phyloP scores from a whole-genome alignment of 345 rosid genomes.

The Durio zibethinus region DNA sequence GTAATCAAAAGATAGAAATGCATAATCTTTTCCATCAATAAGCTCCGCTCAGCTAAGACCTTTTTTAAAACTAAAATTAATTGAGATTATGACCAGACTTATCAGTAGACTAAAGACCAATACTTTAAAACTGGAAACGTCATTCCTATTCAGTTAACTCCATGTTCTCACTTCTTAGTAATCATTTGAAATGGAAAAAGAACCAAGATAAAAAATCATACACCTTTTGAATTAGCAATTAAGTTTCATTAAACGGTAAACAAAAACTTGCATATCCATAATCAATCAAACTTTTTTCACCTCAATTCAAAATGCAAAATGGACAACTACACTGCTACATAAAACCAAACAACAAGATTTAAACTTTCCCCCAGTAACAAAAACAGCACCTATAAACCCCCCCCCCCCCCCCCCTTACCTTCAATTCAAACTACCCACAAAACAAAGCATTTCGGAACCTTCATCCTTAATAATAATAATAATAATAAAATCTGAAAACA shows the following conservation, averaged over 20 bases:
- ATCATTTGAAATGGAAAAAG: background rate
- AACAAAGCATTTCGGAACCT: background rate
- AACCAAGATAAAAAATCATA: background rate
- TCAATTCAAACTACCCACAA: background rate
- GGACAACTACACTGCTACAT: background rate
- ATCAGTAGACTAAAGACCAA: background rate
- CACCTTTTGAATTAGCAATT: background rate
- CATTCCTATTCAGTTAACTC: background rate
- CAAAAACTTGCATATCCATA: background rate
- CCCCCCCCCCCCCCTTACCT: background rate
- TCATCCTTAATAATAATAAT: background rate
- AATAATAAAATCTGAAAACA: background rate
- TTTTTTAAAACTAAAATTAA: constrained; percentile 1
- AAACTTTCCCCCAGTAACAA: constrained; percentile 2
- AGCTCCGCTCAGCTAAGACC: background rate
- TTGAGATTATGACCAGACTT: constrained; percentile 11
- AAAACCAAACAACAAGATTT: background rate
- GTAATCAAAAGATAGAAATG: background rate
- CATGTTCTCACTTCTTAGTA: background rate
- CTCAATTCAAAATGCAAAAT: background rate
- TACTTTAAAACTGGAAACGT: background rate
- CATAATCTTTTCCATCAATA: background rate
- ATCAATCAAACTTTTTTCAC: background rate
- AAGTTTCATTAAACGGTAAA: background rate
- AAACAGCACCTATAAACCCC: background rate